A percentile compares a stretch with the other conserved stretches of the same genome.
These are phyloP conservation scores for Phytophthora cactorum DNA, from an alignment of 352 stramenopile genomes.

Conservation along the genomic window DNA sequence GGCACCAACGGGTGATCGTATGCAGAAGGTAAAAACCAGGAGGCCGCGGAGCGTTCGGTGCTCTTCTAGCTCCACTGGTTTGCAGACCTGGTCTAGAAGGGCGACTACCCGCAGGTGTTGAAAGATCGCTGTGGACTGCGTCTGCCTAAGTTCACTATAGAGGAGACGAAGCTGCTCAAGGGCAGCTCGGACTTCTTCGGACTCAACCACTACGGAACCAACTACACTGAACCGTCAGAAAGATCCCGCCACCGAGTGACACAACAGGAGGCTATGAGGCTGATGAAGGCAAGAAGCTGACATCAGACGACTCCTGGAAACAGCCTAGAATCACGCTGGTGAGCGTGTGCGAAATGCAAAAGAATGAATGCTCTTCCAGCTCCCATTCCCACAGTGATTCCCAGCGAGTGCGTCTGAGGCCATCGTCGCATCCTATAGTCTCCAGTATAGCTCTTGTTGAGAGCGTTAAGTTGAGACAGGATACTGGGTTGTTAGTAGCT, in stretches of 20 bases:
- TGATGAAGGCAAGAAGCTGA: constrained; percentile 56
- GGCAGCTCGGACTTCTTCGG: constrained; percentile 94
- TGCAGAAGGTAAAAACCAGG: constrained; percentile 61
- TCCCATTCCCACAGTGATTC: too few relatives aligned
- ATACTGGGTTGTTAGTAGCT: too few relatives aligned
- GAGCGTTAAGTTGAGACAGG: too few relatives aligned
- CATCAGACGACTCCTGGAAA: constrained; percentile 56
- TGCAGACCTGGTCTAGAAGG: constrained; percentile 91
- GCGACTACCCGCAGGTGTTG: constrained; percentile 95
- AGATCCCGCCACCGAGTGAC: constrained; percentile 38
- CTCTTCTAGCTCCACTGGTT: constrained; percentile 93
- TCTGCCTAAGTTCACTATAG: constrained; percentile 89
- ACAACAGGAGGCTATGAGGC: constrained; percentile 35
- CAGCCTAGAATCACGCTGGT: too few relatives aligned
- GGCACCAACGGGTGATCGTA: constrained; percentile 46
- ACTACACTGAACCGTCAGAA: constrained; percentile 54
- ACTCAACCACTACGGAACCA: constrained; percentile 94
- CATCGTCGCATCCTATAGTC: too few relatives aligned
- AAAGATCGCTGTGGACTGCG: constrained; percentile 77
- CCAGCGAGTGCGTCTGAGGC: too few relatives aligned
- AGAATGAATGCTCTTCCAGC: too few relatives aligned
- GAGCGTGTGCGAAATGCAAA: too few relatives aligned
- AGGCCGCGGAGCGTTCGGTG: constrained; percentile 81
- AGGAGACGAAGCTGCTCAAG: constrained; percentile 81
- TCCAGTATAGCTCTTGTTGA: too few relatives aligned